A percentile compares a stretch with the other conserved stretches of the same genome.
Evolutionary conservation across 495 filamentous ascomycete genomes (phyloP).

Genomic region (Talaromyces borbonicus): DNA sequence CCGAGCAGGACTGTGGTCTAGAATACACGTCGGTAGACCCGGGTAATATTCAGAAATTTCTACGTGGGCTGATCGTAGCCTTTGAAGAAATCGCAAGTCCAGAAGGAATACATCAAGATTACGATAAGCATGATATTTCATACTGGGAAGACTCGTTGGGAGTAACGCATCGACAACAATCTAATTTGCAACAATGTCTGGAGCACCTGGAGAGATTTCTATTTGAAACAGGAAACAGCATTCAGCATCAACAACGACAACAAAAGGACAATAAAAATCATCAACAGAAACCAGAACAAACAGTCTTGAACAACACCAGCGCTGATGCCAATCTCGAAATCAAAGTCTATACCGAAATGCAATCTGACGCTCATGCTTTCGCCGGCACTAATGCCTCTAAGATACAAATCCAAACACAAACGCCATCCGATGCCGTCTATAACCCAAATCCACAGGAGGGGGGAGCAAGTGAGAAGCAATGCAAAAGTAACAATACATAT

Average conservation of each 20-base stretch:
- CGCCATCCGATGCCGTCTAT: constrained; percentile 8
- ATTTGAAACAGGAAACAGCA: constrained; percentile 14
- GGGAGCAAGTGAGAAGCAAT: too few relatives aligned
- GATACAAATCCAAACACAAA: constrained; percentile 8
- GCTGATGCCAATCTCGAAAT: constrained; percentile 3
- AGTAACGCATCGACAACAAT: constrained; percentile 79
- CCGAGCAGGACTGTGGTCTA: constrained; percentile 9
- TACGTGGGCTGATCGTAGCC: constrained; percentile 52
- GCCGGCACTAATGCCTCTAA: not conserved
- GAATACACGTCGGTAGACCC: constrained; percentile 31
- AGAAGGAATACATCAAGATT: constrained; percentile 20
- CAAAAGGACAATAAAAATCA: not conserved
- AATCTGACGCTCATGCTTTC: constrained; percentile 5
- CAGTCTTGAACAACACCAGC: constrained; percentile 4
- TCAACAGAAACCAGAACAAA: not conserved
- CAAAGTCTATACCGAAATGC: not conserved
- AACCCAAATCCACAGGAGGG: constrained; percentile 3
- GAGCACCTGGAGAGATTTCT: constrained; percentile 63
- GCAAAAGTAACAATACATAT: constrained; percentile 12
- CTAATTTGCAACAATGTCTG: constrained; percentile 65
- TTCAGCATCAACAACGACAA: not conserved
- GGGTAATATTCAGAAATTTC: constrained; percentile 58
- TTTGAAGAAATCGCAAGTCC: constrained; percentile 68
- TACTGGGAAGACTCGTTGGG: constrained; percentile 77
- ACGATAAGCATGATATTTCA: constrained; percentile 35